Base-by-base conservation (phyloP, 1,284 basidiomycete species). In the Sanghuangporus baumii region DNA sequence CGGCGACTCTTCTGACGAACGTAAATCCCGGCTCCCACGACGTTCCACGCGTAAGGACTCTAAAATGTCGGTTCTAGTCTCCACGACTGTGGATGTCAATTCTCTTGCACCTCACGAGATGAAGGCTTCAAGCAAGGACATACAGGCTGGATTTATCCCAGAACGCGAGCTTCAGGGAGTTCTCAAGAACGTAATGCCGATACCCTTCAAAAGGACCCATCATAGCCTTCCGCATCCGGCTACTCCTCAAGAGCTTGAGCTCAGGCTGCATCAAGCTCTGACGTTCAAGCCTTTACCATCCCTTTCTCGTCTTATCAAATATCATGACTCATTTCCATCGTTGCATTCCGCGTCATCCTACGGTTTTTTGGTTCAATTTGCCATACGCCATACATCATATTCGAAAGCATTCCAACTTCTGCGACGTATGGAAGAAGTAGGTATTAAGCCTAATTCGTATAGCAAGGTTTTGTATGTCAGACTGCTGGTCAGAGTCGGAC, bases 391-490 rank as follows among this genome's bases (percentile, higher is more conserved):
- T 55, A 69, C 73, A 16, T 67, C 70, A 26, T 75, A 72, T 60
- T 63, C 67, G 2, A 70, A 67, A 11, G 76, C 73, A 34, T 57
- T 57, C 20, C 36, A 37, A 1, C 65, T 78, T 46, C 65, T 78
- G 26, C 37, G 43, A 11, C 60, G 64, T 55, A 76, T 79, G 76
- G 59, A 68, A 36, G 57, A 47, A 12, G 67, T 65, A n/a, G 63
- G 68, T 5, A 65, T 76, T 0, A 37, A 55, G n/a, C 69, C 66
- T 9, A 67, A 75, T 66, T 38, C 66, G 18, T 68, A 72, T 43
- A 77, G 75, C 18, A 68, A 72, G 64, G 66, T 69, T 54, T 66
- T 78, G 37, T 66, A 68, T 18, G 73, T 73, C 60, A 72, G 77
- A n/a, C 66, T 71, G 54, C 66, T 74, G 66, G 69, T 78, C 54